These are phyloP conservation scores for Aspergillus aculeatinus DNA, from an alignment of 2,329 filamentous ascomycete species.

Conservation along the genomic window DNA sequence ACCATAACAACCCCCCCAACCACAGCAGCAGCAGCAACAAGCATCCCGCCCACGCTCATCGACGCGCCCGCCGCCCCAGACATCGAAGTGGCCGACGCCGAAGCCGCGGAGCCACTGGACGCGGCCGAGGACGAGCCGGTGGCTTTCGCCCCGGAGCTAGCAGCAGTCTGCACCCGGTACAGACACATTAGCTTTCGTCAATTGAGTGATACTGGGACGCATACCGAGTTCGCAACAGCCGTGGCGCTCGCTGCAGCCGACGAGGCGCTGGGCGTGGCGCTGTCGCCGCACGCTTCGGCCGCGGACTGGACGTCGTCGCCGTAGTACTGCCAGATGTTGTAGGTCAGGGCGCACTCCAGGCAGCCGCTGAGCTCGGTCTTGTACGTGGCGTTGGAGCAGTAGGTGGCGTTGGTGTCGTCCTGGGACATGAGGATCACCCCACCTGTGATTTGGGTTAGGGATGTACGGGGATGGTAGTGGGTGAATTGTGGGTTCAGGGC, in stretches of 20 bases:
- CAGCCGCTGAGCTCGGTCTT: slow-evolving; percentile 29
- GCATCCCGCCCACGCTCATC: too few species aligned
- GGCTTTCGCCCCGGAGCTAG: too few species aligned
- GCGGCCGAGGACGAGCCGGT: too few species aligned
- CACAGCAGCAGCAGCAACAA: too few species aligned
- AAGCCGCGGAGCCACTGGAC: too few species aligned
- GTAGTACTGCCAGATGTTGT: slow-evolving; percentile 49
- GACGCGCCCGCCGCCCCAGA: too few species aligned
- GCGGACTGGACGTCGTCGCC: slow-evolving; percentile 38
- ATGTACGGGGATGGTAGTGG: background rate
- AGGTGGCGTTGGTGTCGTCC: slow-evolving; percentile 12
- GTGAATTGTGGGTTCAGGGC: background rate
- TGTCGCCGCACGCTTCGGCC: slow-evolving; percentile 36
- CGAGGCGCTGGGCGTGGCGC: slow-evolving; percentile 3
- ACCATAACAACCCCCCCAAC: too few species aligned
- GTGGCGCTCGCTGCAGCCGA: background rate
- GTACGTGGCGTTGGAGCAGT: slow-evolving; percentile 32
- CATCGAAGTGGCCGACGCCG: too few species aligned
- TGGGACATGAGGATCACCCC: slow-evolving; percentile 26
- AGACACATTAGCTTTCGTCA: too few species aligned
- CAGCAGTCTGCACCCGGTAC: too few species aligned
- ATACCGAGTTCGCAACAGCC: background rate
- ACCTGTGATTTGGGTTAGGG: slow-evolving; percentile 17
- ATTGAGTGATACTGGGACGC: background rate
- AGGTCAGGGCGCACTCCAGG: slow-evolving; percentile 46